Conservation (phyloP, 768 basidiomycete genomes). For the Pisolithus microcarpus region DNA sequence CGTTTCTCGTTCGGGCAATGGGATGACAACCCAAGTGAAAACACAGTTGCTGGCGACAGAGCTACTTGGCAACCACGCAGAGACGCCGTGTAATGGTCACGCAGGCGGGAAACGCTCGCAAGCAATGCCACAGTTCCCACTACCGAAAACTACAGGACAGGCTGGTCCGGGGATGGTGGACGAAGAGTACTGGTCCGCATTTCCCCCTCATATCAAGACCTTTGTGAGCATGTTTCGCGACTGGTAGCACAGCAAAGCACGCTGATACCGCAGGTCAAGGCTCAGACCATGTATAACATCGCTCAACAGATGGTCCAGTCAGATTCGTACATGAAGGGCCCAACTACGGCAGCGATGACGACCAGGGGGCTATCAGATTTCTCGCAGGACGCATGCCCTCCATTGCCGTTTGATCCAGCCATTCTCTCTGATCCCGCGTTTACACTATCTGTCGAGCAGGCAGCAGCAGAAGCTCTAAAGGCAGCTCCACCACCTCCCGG, state of each 20-base stretch:
- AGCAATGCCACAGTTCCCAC: conserved; percentile 9
- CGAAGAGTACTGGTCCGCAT: conserved; percentile 63
- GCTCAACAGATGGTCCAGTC: conserved; percentile 60
- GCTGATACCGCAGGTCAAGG: conserved; percentile 35
- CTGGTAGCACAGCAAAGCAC: conserved; percentile 13
- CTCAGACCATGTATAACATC: conserved; percentile 59
- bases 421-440: conserved; percentile 51
- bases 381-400: conserved; percentile 36
- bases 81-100: conserved; percentile 21
- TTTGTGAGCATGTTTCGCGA: conserved; percentile 45
- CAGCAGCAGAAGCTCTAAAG: conserved; percentile 31
- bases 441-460: conserved; percentile 44
- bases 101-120: conserved; percentile 20
- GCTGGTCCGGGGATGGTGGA: conserved; percentile 30
- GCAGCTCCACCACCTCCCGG: conserved; percentile 23
- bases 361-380: conserved; percentile 31
- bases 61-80: conserved; percentile 42
- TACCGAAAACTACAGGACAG: conserved; percentile 19
- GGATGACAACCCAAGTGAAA: conserved; percentile 36
- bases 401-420: conserved; percentile 43
- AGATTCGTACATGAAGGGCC: conserved; percentile 31
- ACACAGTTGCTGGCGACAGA: conserved; percentile 57
- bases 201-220: conserved; percentile 61
- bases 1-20: conserved; percentile 28
- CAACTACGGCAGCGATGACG: conserved; percentile 25